phyloP scores from a whole-genome alignment of 78 protist species.

The Guillardia theta region DNA sequence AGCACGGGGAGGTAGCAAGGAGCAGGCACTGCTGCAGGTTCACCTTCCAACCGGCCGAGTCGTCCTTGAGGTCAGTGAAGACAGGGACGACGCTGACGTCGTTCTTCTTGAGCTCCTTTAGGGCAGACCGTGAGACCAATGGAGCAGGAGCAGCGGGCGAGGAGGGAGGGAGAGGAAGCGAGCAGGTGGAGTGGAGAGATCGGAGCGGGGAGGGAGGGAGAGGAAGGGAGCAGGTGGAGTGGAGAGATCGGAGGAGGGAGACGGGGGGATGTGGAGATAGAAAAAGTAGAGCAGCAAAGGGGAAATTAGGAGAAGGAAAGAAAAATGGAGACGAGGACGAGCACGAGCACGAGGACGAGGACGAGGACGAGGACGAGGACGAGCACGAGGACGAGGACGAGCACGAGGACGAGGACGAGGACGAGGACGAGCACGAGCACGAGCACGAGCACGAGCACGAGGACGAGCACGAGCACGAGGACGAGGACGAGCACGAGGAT shows the following conservation, averaged over 20 bases:
- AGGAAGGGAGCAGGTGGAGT: neutral
- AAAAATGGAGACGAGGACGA: neutral
- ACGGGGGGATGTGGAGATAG: neutral
- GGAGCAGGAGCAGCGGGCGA: neutral
- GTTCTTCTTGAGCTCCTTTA: neutral
- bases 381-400: neutral
- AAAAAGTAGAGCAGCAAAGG: neutral
- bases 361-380: neutral
- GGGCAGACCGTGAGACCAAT: neutral
- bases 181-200: neutral
- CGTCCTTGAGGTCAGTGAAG: slow-evolving; percentile 30
- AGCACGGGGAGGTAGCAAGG: neutral
- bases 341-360: neutral
- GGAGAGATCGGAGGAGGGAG: neutral
- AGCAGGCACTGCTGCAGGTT: neutral
- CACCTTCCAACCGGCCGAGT: neutral
- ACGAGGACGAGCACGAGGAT: neutral
- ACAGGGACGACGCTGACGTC: neutral
- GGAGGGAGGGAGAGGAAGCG: neutral
- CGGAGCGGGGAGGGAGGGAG: neutral
- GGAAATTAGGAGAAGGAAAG: neutral
- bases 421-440: neutral
- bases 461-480: neutral
- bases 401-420: neutral
- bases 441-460: neutral